Evolutionary conservation across 139 green algal genomes (phyloP).

Genomic region (Prasinococcaceae sp.): DNA sequence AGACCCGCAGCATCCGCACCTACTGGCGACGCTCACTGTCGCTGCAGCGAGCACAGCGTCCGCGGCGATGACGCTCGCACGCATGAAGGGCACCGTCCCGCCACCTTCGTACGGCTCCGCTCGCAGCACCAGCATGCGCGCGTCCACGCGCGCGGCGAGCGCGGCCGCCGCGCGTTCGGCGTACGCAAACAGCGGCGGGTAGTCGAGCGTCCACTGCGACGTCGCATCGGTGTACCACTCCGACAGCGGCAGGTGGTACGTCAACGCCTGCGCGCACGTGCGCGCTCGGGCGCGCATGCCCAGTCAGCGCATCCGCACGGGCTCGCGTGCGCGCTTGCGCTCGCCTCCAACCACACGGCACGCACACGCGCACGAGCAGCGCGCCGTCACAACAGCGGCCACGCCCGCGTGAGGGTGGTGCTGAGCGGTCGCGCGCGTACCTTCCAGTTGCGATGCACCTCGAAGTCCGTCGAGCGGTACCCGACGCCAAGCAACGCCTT

Average conservation of each 20-base stretch:
- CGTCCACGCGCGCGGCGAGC: slow-evolving; percentile 44
- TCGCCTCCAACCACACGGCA: no score
- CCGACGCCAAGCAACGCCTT: slow-evolving; percentile 58
- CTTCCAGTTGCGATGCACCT: no score
- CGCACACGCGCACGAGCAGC: no score
- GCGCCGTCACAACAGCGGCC: no score
- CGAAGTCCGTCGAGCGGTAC: slow-evolving; percentile 81
- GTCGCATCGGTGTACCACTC: slow-evolving; percentile 71
- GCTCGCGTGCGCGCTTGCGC: no score
- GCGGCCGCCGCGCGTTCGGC: slow-evolving; percentile 65
- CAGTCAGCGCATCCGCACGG: no score
- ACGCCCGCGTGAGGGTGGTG: no score
- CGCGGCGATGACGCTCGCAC: slow-evolving; percentile 46
- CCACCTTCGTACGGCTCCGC: slow-evolving; percentile 44
- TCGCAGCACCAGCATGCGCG: slow-evolving; percentile 51
- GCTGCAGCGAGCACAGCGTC: slow-evolving; percentile 40
- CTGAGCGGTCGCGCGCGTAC: no score
- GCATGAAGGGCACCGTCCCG: slow-evolving; percentile 59
- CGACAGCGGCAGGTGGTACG: not conserved
- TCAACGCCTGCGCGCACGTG: no score
- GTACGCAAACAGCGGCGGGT: slow-evolving; percentile 91
- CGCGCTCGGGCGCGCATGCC: no score
- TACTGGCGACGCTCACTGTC: no score
- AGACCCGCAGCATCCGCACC: no score
- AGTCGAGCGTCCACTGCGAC: slow-evolving; percentile 91